phyloP scores from a whole-genome alignment of 306 rosid species.

The Elaeagnus macrophylla region DNA sequence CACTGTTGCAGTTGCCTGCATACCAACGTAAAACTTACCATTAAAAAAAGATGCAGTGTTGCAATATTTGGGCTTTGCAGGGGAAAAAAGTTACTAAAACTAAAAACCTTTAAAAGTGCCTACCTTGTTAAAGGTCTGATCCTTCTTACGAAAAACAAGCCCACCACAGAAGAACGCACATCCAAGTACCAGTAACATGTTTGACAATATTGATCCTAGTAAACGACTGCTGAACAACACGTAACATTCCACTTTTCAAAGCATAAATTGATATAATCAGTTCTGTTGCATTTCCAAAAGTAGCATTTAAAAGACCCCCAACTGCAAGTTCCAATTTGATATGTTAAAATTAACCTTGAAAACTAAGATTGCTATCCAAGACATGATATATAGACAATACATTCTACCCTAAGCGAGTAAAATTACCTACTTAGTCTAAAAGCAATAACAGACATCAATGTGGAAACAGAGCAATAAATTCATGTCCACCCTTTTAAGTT shows the following conservation, averaged over 20 bases:
- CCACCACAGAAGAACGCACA: slow-evolving; percentile 93
- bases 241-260: slow-evolving; percentile 71
- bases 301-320: slow-evolving; percentile 90
- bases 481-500: too few relatives aligned
- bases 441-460: too few relatives aligned
- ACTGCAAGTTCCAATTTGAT: slow-evolving; percentile 40
- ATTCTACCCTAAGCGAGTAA: neutral
- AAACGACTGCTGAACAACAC: slow-evolving; percentile 93
- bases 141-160: slow-evolving; percentile 42
- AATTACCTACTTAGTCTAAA: too few relatives aligned
- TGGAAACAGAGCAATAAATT: too few relatives aligned
- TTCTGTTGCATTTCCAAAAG: slow-evolving; percentile 88
- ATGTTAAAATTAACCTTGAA: neutral
- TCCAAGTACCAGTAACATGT: slow-evolving; percentile 90
- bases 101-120: slow-evolving; percentile 4
- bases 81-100: neutral
- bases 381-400: neutral
- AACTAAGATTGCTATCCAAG: neutral
- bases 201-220: slow-evolving; percentile 81
- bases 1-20: slow-evolving; percentile 73
- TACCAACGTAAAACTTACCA: slow-evolving; percentile 17
- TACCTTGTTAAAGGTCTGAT: slow-evolving; percentile 72
- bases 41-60: slow-evolving; percentile 3
- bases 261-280: slow-evolving; percentile 87
- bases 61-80: neutral